Percentiles rank a stretch among this genome's conserved stretches.
Evolutionary conservation across 371 early-diverging fungal genomes (phyloP).

Genomic region (Syncephalastrum racemosum): DNA sequence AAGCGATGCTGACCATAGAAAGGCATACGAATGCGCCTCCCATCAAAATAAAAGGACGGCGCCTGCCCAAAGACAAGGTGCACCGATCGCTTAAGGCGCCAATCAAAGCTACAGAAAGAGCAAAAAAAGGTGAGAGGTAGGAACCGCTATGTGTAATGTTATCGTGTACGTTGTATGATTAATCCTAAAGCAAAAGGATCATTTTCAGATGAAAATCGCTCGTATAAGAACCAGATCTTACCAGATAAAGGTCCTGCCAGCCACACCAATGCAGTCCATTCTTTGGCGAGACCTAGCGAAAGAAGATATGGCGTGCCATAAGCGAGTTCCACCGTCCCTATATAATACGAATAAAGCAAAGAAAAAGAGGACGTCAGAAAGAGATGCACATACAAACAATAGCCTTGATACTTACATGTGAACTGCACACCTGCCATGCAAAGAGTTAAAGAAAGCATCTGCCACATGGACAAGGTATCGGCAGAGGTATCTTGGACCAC

Average conservation of each 20-base stretch:
- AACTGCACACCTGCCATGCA: conserved; percentile 70
- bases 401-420: conserved; percentile 45
- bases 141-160: neutral
- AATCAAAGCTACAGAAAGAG: conserved; percentile 28
- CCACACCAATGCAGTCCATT: conserved; percentile 72
- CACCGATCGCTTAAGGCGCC: conserved; percentile 62
- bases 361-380: neutral
- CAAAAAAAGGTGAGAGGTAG: conserved; percentile 9
- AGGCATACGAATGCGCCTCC: conserved; percentile 54
- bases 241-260: conserved; percentile 82
- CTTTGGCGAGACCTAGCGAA: conserved; percentile 64
- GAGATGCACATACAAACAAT: too few relatives aligned
- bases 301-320: conserved; percentile 79
- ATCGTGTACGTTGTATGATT: conserved; percentile 15
- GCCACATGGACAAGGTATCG: conserved; percentile 15
- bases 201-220: too few relatives aligned
- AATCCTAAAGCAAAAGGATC: neutral
- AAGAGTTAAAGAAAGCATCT: conserved; percentile 49
- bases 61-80: conserved; percentile 52
- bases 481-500: conserved; percentile 1
- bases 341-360: conserved; percentile 11
- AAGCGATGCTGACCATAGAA: conserved; percentile 66
- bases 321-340: conserved; percentile 60
- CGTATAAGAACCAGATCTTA: conserved; percentile 20
- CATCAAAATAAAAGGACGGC: conserved; percentile 55